Evolutionary conservation across 495 filamentous ascomycete species (phyloP).

Genomic region (Sordaria brevicollis): DNA sequence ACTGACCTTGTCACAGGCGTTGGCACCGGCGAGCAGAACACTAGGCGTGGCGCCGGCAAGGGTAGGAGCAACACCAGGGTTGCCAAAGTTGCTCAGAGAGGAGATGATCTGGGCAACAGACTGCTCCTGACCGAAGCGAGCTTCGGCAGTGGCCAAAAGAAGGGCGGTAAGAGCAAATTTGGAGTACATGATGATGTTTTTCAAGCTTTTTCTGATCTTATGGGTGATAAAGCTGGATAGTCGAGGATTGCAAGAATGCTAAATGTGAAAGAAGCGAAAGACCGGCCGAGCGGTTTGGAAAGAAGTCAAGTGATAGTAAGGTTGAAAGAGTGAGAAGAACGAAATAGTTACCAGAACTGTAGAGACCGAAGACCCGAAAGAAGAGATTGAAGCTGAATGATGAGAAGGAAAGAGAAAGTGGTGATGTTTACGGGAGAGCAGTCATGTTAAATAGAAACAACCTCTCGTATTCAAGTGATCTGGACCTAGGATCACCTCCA

Average conservation of each 20-base stretch:
- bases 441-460: slow-evolving; percentile 19
- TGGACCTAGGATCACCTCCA: not conserved
- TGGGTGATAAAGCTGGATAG: slow-evolving; percentile 7
- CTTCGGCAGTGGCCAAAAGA: slow-evolving; percentile 37
- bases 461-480: not conserved
- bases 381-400: slow-evolving; percentile 17
- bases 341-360: slow-evolving; percentile 41
- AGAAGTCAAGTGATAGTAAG: slow-evolving; percentile 5
- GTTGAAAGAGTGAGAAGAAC: slow-evolving; percentile 31
- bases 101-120: slow-evolving; percentile 31
- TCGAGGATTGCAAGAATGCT: slow-evolving; percentile 12
- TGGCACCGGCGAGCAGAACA: slow-evolving; percentile 45
- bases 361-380: slow-evolving; percentile 23
- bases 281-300: slow-evolving; percentile 27
- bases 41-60: slow-evolving; percentile 42
- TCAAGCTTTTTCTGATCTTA: slow-evolving; percentile 5
- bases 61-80: slow-evolving; percentile 42
- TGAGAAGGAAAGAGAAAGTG: slow-evolving; percentile 28
- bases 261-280: slow-evolving; percentile 21
- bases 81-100: slow-evolving; percentile 36
- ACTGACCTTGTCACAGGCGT: slow-evolving; percentile 45
- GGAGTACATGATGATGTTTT: slow-evolving; percentile 33
- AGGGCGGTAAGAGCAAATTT: slow-evolving; percentile 30
- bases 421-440: not conserved
- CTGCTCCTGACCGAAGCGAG: slow-evolving; percentile 47